phyloP scores from a whole-genome alignment of 441 rosid species.

The Populus tomentosa region DNA sequence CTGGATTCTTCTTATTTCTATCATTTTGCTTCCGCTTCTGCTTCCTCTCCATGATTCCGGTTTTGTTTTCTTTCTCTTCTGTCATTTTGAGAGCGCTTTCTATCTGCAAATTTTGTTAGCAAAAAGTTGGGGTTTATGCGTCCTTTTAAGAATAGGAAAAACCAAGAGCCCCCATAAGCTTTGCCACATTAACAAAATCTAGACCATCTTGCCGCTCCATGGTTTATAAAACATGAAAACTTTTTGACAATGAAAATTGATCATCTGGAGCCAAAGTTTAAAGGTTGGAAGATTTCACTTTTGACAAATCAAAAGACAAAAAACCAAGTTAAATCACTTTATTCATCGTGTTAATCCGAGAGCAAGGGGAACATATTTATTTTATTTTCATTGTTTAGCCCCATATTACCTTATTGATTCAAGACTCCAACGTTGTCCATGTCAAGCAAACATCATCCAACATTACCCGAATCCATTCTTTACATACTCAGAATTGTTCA shows the following conservation, averaged over 20 bases:
- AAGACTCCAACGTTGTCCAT: background rate
- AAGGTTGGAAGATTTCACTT: background rate
- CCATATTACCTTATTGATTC: background rate
- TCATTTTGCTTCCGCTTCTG: conserved; percentile 17
- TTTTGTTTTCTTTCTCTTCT: background rate
- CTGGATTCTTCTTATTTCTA: background rate
- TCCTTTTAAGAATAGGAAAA: background rate
- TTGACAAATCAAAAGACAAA: background rate
- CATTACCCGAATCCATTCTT: background rate
- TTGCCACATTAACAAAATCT: background rate
- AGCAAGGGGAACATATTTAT: background rate
- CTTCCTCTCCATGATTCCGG: background rate
- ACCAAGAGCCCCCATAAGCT: background rate
- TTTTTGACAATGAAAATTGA: background rate
- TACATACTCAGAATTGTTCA: background rate
- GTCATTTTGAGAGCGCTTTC: background rate
- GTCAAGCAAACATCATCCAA: background rate
- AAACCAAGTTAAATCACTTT: background rate
- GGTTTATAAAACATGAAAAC: background rate
- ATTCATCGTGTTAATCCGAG: background rate
- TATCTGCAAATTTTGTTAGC: background rate
- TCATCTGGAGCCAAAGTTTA: background rate
- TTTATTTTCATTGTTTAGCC: background rate
- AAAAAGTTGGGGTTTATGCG: background rate
- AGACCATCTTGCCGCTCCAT: background rate